Evolutionary conservation across 2,329 filamentous ascomycete species (phyloP).

Genomic region (Pseudopyrenochaeta lycopersici): DNA sequence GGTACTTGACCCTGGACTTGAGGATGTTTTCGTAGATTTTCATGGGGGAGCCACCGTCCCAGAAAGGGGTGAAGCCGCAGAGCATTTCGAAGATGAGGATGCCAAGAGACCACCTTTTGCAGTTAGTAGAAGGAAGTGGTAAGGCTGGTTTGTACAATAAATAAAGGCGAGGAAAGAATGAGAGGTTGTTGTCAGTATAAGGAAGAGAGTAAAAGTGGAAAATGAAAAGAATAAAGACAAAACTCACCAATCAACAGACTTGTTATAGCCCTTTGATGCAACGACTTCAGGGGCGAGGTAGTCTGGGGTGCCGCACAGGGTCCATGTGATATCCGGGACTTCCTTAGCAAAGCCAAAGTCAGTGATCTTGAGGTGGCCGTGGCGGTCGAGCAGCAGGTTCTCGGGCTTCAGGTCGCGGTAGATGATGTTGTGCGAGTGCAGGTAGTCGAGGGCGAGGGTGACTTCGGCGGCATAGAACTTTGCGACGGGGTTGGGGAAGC

Average conservation of each 20-base stretch:
- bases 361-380: conserved; percentile 95
- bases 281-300: conserved; percentile 98
- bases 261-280: conserved; percentile 99
- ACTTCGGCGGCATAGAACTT: conserved; percentile 99
- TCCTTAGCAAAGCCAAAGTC: conserved; percentile 99
- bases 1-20: conserved; percentile 94
- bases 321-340: conserved; percentile 99
- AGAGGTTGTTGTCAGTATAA: conserved; percentile 9
- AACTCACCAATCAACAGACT: conserved; percentile 95
- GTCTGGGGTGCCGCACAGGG: conserved; percentile 94
- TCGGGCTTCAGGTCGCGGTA: conserved; percentile 98
- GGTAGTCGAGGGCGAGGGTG: conserved; percentile 91
- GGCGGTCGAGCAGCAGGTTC: conserved; percentile 88
- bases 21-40: conserved; percentile 99
- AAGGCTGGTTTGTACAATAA: too few species aligned
- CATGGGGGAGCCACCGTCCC: conserved; percentile 97
- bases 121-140: too few species aligned
- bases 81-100: conserved; percentile 99
- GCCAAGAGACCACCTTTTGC: conserved; percentile 97
- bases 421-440: conserved; percentile 95
- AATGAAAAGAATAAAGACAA: neutral
- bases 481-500: conserved; percentile 97
- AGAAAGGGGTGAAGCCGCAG: conserved; percentile 98
- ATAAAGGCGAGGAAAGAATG: too few species aligned
- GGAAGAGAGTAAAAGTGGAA: too few species aligned